These are phyloP conservation scores for Erythrobasidium yunnanense DNA, from an alignment of 768 basidiomycete species.

Conservation along the genomic window DNA sequence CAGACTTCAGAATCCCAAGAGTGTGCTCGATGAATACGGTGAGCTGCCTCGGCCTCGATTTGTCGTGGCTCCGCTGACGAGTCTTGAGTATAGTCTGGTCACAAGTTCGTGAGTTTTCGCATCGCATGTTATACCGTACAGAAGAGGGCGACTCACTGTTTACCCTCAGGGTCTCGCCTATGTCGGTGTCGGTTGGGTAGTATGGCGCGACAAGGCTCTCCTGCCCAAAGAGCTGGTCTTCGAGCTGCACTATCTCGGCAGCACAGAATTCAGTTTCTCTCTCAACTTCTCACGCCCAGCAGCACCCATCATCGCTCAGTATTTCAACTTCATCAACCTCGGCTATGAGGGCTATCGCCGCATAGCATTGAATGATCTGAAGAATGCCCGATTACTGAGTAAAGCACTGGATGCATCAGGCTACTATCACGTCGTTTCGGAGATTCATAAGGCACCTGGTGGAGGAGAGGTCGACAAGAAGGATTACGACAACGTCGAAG, in stretches of 20 bases:
- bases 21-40: constrained; percentile 42
- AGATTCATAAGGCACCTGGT: constrained; percentile 48
- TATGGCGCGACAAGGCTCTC: constrained; percentile 52
- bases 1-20: constrained; percentile 39
- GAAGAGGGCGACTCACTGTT: no score
- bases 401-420: constrained; percentile 51
- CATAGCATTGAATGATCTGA: constrained; percentile 48
- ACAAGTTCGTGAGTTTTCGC: no score
- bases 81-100: no score
- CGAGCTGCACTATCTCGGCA: constrained; percentile 45
- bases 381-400: constrained; percentile 57
- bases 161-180: constrained; percentile 27
- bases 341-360: constrained; percentile 45
- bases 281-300: constrained; percentile 43
- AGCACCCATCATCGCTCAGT: constrained; percentile 32
- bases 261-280: constrained; percentile 63
- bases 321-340: constrained; percentile 32
- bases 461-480: constrained; percentile 31
- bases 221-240: constrained; percentile 64
- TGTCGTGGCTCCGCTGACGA: neutral
- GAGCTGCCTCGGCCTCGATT: neutral
- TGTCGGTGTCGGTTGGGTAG: constrained; percentile 51
- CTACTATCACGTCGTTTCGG: constrained; percentile 40
- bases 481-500: constrained; percentile 27
- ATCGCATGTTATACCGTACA: no score